These are phyloP conservation scores for Hypericum androsaemum DNA, from an alignment of 345 rosid species.

Conservation along the genomic window DNA sequence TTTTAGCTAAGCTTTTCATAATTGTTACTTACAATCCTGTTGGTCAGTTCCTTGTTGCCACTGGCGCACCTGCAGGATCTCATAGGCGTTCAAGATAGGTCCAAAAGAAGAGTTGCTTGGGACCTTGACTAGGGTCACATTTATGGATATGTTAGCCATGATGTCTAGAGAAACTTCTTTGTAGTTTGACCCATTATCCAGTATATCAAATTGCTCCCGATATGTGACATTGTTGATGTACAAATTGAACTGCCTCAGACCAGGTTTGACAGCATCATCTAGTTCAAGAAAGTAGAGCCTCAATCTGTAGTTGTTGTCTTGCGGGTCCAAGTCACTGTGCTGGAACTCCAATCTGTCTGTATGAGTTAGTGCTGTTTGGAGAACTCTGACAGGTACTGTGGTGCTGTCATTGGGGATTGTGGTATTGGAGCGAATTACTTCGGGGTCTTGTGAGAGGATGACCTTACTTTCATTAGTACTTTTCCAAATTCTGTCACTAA, in stretches of 20 bases:
- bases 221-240: constrained; percentile 29
- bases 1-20: not conserved
- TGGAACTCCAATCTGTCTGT: constrained; percentile 28
- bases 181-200: constrained; percentile 29
- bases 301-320: constrained; percentile 30
- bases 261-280: constrained; percentile 19
- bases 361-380: constrained; percentile 31
- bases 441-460: constrained; percentile 6
- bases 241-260: constrained; percentile 46
- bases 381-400: constrained; percentile 39
- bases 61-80: constrained; percentile 38
- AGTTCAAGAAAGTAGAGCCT: constrained; percentile 62
- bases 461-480: constrained; percentile 9
- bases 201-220: constrained; percentile 27
- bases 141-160: constrained; percentile 36
- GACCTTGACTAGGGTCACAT: constrained; percentile 43
- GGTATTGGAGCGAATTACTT: constrained; percentile 2
- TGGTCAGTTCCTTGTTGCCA: constrained; percentile 25
- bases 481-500: constrained; percentile 50
- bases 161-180: constrained; percentile 21
- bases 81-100: constrained; percentile 56
- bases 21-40: constrained; percentile 31
- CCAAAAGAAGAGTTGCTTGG: constrained; percentile 31
- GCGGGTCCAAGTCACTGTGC: constrained; percentile 20
- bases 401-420: not conserved